These are phyloP conservation scores for Paradendryphiella salina DNA, from an alignment of 2,329 filamentous ascomycete genomes.

Conservation along the genomic window DNA sequence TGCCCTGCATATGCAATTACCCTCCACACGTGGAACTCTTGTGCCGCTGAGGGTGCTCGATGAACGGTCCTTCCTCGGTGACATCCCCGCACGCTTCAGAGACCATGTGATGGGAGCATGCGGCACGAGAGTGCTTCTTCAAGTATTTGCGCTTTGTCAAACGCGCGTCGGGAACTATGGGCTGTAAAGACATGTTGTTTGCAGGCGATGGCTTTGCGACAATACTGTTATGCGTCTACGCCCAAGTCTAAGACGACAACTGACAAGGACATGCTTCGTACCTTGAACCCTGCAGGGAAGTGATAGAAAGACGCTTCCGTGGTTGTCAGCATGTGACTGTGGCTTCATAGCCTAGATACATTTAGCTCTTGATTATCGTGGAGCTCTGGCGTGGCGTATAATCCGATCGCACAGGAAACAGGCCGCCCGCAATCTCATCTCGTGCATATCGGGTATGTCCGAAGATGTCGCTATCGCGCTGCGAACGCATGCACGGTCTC, in stretches of 20 bases:
- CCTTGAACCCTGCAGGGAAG: no score
- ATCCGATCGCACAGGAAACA: neutral
- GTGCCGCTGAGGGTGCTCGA: neutral
- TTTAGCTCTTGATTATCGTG: no score
- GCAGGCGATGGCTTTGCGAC: neutral
- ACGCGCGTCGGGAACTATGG: neutral
- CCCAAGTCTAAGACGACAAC: no score
- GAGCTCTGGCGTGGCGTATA: neutral
- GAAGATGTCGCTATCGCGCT: neutral
- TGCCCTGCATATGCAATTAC: neutral
- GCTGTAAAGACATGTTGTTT: neutral
- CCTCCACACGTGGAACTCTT: neutral
- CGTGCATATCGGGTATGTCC: neutral
- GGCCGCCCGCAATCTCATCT: neutral
- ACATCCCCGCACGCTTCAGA: neutral
- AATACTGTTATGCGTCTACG: neutral
- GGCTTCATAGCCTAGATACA: no score
- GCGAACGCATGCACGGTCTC: slow-evolving; percentile 6
- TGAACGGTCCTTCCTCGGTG: neutral
- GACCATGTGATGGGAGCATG: slow-evolving; percentile 1
- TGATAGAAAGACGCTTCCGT: no score
- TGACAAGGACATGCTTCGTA: no score
- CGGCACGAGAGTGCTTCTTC: neutral
- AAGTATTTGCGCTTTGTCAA: neutral
- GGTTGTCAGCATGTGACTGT: no score